Base-by-base conservation (phyloP, 176 grass and related monocot species). In the Oryza glumipatula region DNA sequence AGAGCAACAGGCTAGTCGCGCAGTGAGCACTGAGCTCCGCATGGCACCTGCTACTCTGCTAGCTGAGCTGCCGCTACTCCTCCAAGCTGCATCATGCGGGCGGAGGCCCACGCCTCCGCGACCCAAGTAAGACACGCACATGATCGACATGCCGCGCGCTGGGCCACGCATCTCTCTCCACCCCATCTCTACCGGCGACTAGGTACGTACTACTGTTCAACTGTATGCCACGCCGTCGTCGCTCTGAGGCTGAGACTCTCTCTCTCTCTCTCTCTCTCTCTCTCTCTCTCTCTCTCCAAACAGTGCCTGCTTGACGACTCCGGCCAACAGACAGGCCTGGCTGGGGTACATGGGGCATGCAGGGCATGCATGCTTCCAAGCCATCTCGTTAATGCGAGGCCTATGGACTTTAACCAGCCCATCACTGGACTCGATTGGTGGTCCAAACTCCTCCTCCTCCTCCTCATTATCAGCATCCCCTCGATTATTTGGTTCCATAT, bases 301-400 rank as follows among this genome's bases (percentile, higher is more conserved):
- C 71, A 24, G 22, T 12, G 23, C 9, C 17, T 10, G 23, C 63
- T 48, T 16, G 70, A 79, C 72, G 63, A 7, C n/a, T 39, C 38
- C 43, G 75, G 44, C 75, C 74, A 60, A 66, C 88, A 44, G 76
- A 52, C 70, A 65, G 36, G 63, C 80, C 17, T 47, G 76, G 38
- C 79, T 64, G 68, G 68, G 77, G 24, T 30, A 41, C 36, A 10
- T 17, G 67, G 19, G 41, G 5, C 16, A 7, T 1, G 54, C 54
- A 60, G 21, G 21, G 17, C 19, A 35, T 83, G 6, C 19, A 35
- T 83, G 56, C 68, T 79, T 49, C 74, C 68, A 61, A 38, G 12
- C 33, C 76, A 79, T 72, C 67, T 68, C 76, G 21, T 68, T 84
- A 68, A 30, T 88, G 81, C 56, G 74, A 88, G 68, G 47, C 38